phyloP scores from a whole-genome alignment of 2,329 filamentous ascomycete species.

The Annulohypoxylon truncatum region DNA sequence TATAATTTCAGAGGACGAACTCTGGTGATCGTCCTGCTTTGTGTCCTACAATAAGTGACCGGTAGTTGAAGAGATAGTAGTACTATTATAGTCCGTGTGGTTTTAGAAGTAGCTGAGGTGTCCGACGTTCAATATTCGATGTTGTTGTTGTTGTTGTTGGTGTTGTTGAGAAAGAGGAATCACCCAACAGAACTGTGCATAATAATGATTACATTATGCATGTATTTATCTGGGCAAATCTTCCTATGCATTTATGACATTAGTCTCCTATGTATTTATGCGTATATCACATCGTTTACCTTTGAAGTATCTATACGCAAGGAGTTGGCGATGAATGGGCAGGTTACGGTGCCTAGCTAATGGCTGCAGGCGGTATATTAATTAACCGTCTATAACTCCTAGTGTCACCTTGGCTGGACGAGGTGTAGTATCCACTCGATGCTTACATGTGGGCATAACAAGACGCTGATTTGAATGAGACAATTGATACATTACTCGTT shows the following conservation, averaged over 20 bases:
- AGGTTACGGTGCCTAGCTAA: neutral
- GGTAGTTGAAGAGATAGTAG: neutral
- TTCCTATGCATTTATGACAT: neutral
- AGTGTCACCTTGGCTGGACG: neutral
- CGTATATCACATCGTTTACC: neutral
- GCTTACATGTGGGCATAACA: conserved; percentile 25
- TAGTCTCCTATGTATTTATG: neutral
- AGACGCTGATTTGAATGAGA: conserved; percentile 7
- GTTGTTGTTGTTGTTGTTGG: too few relatives aligned
- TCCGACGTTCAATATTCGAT: too few relatives aligned
- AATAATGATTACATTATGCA: neutral
- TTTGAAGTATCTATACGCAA: neutral
- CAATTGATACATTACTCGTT: neutral
- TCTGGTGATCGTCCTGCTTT: neutral
- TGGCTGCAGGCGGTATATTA: conserved; percentile 8
- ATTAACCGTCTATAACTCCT: neutral
- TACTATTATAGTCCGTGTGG: neutral
- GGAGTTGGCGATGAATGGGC: neutral
- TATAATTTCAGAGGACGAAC: neutral
- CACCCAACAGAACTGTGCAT: conserved; percentile 11
- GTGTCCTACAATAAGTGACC: neutral
- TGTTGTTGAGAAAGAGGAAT: conserved; percentile 5
- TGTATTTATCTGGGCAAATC: neutral
- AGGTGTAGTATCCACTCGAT: conserved; percentile 22
- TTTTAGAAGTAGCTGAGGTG: neutral